phyloP scores from a whole-genome alignment of 2,329 filamentous ascomycete species.

The Magnaporthiopsis poae region DNA sequence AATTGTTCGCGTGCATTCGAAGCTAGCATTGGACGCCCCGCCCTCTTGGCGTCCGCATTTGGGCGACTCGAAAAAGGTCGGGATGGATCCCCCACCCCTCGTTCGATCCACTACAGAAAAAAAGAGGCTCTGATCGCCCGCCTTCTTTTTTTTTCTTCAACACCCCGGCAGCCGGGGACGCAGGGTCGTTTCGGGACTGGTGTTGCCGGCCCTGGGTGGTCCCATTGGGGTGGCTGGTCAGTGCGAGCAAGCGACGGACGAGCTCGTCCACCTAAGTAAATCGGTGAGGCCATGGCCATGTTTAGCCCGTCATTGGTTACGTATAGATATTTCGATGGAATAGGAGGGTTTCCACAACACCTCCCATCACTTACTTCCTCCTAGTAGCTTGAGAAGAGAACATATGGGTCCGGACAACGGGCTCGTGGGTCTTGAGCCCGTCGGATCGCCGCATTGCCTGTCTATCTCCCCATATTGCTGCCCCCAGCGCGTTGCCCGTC shows the following conservation, averaged over 20 bases:
- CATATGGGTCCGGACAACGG: not conserved
- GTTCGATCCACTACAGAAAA: not conserved
- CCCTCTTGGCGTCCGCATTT: not conserved
- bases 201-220: not conserved
- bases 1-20: constrained; percentile 6
- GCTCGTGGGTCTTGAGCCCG: not conserved
- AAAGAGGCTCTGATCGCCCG: not conserved
- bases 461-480: not conserved
- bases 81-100: not conserved
- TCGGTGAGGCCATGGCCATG: not conserved
- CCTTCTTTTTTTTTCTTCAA: not conserved
- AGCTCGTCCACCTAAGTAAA: not conserved
- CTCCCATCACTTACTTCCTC: not conserved
- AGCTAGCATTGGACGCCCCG: constrained; percentile 1
- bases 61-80: not conserved
- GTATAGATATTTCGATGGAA: not conserved
- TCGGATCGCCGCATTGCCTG: not conserved
- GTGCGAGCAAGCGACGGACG: not conserved
- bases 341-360: not conserved
- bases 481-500: not conserved
- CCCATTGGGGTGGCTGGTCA: not conserved
- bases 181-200: not conserved
- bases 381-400: no score
- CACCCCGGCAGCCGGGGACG: not conserved
- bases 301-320: not conserved